Base-by-base conservation (phyloP, 108 stramenopile species). In the Mediolabrus comicus region DNA sequence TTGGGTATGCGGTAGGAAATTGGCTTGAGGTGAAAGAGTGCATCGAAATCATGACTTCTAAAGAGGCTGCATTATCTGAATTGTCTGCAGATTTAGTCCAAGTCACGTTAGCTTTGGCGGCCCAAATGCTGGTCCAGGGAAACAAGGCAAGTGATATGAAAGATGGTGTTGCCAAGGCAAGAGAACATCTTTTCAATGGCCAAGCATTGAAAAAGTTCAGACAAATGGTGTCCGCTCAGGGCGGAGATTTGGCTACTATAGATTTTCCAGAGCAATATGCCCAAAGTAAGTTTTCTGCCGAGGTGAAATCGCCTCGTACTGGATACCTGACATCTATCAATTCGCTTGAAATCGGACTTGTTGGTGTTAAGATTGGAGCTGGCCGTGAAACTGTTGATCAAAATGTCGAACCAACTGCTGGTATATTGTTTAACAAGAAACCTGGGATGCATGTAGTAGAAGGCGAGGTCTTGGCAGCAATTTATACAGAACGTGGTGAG, bases 21-120 rank as follows among this genome's bases (percentile, higher is more conserved):
- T 91, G 89, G 91, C 46, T 90, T 34, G 94, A 95, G 71, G 83
- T 95, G 0, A 65, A 73, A 12, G 94, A 95, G 67, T 87, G 89
- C 64, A 81, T 92, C 38, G 80, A 85, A 60, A 76, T 89, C 17
- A 83, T 95, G 65, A 77, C 68, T 59, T 60, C 30, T 27, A 61
- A 52, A 52, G 59, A 53, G 59, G 61, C 55, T 41, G 64, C 62
- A 30, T 29, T 34, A 38, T 41, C 61, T 49, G 46, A 53, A 43
- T 24, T 38, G 11, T 29, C 26, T n/a, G 41, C 19, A 26, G 87
- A 91, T 58, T 65, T 95, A 51, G 69, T 87, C 33, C 55, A 86
- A 11, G 77, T 95, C 38, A 75, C 83, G 6, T 65, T 91, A 25
- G 55, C 81, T 26, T 71, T 88, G 72, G 87, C 86, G 3, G 87